phyloP scores from a whole-genome alignment of 2,329 filamentous ascomycete genomes.

The Exophiala sp. region DNA sequence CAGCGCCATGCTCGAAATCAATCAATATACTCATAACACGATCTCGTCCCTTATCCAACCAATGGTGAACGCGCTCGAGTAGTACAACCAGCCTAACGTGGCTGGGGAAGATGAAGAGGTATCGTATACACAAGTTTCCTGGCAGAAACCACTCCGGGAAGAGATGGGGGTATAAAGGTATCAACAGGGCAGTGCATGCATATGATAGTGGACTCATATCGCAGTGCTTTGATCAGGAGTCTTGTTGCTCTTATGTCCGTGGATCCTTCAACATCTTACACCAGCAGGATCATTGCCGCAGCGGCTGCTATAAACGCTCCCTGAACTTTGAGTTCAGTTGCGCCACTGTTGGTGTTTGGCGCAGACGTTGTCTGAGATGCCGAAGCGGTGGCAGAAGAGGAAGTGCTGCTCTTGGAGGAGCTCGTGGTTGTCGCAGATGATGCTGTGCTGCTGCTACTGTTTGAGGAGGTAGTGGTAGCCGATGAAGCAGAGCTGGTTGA shows the following conservation, averaged over 20 bases:
- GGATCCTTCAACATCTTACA: conserved; percentile 30
- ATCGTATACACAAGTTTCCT: too few relatives aligned
- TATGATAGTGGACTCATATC: too few relatives aligned
- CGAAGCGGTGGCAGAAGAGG: conserved; percentile 12
- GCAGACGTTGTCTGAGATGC: conserved; percentile 32
- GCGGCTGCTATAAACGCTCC: conserved; percentile 36
- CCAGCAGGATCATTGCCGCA: conserved; percentile 34
- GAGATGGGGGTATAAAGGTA: not conserved
- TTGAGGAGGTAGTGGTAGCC: conserved; percentile 21
- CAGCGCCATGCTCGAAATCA: too few relatives aligned
- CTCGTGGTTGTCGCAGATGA: conserved; percentile 26
- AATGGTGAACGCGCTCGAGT: too few relatives aligned
- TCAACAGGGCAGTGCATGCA: not conserved
- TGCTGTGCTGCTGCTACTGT: conserved; percentile 29
- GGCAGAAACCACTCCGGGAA: not conserved
- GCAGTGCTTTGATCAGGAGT: not conserved
- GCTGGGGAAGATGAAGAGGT: too few relatives aligned
- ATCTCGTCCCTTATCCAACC: too few relatives aligned
- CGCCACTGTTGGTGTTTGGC: conserved; percentile 32
- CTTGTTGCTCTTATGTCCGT: not conserved
- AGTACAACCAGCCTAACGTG: too few relatives aligned
- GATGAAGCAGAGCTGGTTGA: conserved; percentile 12
- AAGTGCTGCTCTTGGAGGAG: conserved; percentile 8
- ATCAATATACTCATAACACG: too few relatives aligned
- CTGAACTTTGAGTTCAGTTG: conserved; percentile 33